Evolutionary conservation across 352 stramenopile species (phyloP).

Genomic region (Halophytophthora polymorphica): DNA sequence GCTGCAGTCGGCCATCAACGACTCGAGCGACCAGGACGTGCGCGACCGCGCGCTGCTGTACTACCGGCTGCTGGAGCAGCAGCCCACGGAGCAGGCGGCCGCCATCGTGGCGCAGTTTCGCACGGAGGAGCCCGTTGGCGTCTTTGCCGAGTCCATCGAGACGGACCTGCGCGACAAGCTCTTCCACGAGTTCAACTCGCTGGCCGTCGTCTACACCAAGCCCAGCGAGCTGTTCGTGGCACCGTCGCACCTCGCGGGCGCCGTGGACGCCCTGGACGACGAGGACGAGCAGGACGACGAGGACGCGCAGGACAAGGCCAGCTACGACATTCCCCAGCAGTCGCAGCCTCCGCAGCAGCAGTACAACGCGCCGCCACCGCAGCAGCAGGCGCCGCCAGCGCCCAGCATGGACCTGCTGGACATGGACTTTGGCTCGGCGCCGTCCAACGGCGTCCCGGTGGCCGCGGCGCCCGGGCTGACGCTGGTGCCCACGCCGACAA

Average conservation of each 20-base stretch:
- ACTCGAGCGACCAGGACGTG: conserved; percentile 94
- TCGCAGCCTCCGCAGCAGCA: conserved; percentile 40
- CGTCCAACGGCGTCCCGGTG: conserved; percentile 13
- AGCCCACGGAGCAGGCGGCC: conserved; percentile 89
- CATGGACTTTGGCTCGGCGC: conserved; percentile 64
- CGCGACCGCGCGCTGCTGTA: conserved; percentile 97
- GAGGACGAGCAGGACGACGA: conserved; percentile 54
- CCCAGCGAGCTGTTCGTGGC: conserved; percentile 95
- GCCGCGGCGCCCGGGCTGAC: conserved; percentile 31
- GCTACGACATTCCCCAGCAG: conserved; percentile 28
- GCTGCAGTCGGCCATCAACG: conserved; percentile 92
- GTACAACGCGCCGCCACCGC: conserved; percentile 29
- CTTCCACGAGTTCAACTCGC: conserved; percentile 97
- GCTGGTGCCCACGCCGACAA: conserved; percentile 60
- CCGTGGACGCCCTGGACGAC: conserved; percentile 31
- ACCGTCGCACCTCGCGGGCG: conserved; percentile 50
- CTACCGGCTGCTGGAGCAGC: conserved; percentile 93
- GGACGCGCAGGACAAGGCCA: conserved; percentile 27
- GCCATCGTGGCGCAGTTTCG: conserved; percentile 85
- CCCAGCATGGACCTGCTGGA: conserved; percentile 66
- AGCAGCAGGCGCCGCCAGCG: conserved; percentile 18
- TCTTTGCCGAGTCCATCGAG: conserved; percentile 83
- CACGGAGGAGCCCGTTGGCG: conserved; percentile 75
- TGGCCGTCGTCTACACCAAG: conserved; percentile 97
- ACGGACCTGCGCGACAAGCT: conserved; percentile 85